Conservation (phyloP, 768 basidiomycete species). For the Gautieria morchelliformis region DNA sequence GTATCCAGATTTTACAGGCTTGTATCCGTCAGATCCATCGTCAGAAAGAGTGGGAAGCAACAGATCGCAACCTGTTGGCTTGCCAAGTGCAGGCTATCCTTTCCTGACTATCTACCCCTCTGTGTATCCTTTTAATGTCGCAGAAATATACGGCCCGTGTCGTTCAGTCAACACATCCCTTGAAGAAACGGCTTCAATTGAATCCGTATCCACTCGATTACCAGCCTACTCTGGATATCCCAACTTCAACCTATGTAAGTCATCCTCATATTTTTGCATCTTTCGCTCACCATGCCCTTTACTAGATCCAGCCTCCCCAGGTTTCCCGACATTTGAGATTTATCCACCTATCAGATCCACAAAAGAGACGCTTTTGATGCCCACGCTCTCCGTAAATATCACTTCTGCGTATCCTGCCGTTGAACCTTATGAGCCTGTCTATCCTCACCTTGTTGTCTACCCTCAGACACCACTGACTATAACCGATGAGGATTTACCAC, state of each 20-base stretch:
- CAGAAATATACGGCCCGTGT: background rate
- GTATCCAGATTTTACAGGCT: background rate
- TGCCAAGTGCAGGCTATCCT: conserved; percentile 27
- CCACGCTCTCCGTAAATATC: background rate
- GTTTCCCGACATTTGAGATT: conserved; percentile 19
- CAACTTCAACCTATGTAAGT: conserved; percentile 11
- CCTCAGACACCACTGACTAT: conserved; percentile 7
- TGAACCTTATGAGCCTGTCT: conserved; percentile 22
- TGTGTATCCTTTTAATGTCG: conserved; percentile 1
- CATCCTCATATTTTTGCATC: background rate
- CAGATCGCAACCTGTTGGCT: conserved; percentile 3
- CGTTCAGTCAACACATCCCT: background rate
- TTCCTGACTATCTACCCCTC: conserved; percentile 33
- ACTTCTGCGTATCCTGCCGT: conserved; percentile 22
- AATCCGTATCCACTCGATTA: background rate
- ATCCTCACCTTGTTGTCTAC: conserved; percentile 18
- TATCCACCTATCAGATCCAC: conserved; percentile 12
- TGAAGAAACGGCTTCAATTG: background rate
- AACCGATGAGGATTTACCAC: background rate
- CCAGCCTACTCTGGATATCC: conserved; percentile 9
- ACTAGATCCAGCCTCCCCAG: conserved; percentile 5
- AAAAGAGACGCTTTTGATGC: background rate
- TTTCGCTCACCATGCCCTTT: background rate
- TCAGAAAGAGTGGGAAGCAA: background rate
- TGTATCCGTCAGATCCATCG: background rate